Conservation (phyloP, 441 rosid genomes). For the Hura crepitans region DNA sequence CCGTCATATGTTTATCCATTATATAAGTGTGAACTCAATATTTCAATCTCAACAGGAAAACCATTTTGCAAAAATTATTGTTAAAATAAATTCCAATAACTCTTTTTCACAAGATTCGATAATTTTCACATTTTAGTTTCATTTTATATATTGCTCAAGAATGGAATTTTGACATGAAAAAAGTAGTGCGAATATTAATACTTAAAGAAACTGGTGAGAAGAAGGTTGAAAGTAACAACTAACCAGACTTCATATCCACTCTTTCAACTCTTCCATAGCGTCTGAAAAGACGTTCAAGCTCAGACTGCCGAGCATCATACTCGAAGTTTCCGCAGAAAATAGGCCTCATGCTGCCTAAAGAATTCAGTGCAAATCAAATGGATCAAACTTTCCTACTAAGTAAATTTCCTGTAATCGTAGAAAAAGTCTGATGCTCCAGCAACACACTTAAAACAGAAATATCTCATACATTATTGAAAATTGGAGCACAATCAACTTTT, state of each 20-base stretch:
- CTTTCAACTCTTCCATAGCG: slow-evolving; percentile 85
- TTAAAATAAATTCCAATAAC: not conserved
- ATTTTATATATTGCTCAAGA: too few species aligned
- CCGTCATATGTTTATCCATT: not conserved
- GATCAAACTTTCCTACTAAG: too few species aligned
- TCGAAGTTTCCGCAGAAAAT: slow-evolving; percentile 93
- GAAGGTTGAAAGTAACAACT: slow-evolving; percentile 7
- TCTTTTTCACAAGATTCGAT: not conserved
- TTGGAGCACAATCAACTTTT: too few species aligned
- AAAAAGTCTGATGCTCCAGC: too few species aligned
- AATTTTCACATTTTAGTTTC: not conserved
- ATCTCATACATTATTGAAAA: not conserved
- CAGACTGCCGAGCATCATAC: slow-evolving; percentile 87
- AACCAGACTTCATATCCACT: slow-evolving; percentile 92
- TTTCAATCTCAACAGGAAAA: not conserved
- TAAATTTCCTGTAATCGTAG: too few species aligned
- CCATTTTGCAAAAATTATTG: not conserved
- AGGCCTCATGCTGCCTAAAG: slow-evolving; percentile 52
- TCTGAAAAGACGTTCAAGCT: slow-evolving; percentile 81
- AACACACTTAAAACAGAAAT: not conserved
- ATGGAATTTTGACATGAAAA: not conserved
- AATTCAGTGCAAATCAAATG: not conserved
- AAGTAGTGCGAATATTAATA: not conserved
- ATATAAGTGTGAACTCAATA: not conserved
- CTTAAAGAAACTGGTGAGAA: not conserved